Base-by-base conservation (phyloP, 2,329 filamentous ascomycete genomes). In the Epichloe hybrida region DNA sequence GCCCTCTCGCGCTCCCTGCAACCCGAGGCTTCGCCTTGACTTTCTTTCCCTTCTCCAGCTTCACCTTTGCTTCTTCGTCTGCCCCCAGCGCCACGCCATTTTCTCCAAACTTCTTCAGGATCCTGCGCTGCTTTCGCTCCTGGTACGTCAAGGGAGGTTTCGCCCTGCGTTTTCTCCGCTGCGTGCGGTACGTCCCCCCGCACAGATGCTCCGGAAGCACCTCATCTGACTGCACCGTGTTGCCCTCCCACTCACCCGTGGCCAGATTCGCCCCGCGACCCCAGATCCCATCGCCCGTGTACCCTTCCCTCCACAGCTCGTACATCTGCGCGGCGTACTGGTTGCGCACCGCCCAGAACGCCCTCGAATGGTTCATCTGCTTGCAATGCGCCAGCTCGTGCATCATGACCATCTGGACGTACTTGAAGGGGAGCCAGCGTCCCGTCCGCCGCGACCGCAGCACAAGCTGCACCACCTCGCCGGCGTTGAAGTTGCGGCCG, bases 371-470 rank as follows among this genome's bases (percentile, higher is more conserved):
- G 64, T 95, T 94, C 89, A 95, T 95, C 63, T 95, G 84, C 65
- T 87, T 85, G 73, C 86, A 90, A 65, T 94, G 88, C 3, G 88
- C 88, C 34, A 94, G 72, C 71, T 93, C 87, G 64, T 95, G 88
- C 80, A 94, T 90, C 88, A 95, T 94, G 57, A 94, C 87, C 86
- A 93, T 91, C 66, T 93, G 86, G 15, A 95, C 86, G 61, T 89
- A 88, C 54, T 80, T 74, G 61, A 93, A 89, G 0, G 86, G 85
- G 21, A 95, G 71, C 88, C 88, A 95, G 52, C 71, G 76, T 27
- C 79, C 79, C 0, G 75, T 77, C 4, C 69, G 71, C 0, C 74
- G 76, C 0, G 85, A 80, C 58, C 83, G 84, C 27, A 95, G 75
- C 1, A 95, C 88, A 1, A 95, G 75, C 67, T 95, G 88, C 48